Evolutionary conservation across 495 filamentous ascomycete genomes (phyloP).

Genomic region (Neurospora tetrasperma): DNA sequence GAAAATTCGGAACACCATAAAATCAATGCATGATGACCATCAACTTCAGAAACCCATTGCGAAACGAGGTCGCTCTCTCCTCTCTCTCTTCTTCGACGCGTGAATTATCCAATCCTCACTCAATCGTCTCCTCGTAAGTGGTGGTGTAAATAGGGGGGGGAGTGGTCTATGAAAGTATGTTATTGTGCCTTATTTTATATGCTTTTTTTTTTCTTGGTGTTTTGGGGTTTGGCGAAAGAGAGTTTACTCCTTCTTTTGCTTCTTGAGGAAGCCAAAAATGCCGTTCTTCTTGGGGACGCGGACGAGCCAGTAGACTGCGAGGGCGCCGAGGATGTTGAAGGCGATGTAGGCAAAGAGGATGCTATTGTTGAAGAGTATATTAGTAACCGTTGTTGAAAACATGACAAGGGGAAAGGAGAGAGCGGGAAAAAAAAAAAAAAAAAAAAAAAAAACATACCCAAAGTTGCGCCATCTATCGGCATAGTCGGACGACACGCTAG

Average conservation of each 20-base stretch:
- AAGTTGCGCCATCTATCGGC: conserved; percentile 59
- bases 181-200: neutral
- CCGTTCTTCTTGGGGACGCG: conserved; percentile 60
- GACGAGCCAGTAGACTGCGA: conserved; percentile 69
- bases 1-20: neutral
- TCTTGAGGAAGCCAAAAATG: conserved; percentile 9
- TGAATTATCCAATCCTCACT: neutral
- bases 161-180: neutral
- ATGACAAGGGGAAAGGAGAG: neutral
- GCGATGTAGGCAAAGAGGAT: conserved; percentile 56
- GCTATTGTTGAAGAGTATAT: conserved; percentile 8
- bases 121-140: neutral
- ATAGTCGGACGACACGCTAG: conserved; percentile 37
- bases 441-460: conserved; percentile 28
- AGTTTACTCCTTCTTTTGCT: conserved; percentile 20
- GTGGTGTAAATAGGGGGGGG: neutral
- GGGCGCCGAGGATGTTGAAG: conserved; percentile 67
- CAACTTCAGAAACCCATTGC: neutral
- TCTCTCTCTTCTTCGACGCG: neutral
- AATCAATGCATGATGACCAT: neutral
- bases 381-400: conserved; percentile 1
- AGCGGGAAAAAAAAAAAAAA: neutral
- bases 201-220: neutral
- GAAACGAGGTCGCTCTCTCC: neutral
- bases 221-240: neutral